Evolutionary conservation across 2,329 filamentous ascomycete genomes (phyloP).

Genomic region (Aspergillus transmontanensis): DNA sequence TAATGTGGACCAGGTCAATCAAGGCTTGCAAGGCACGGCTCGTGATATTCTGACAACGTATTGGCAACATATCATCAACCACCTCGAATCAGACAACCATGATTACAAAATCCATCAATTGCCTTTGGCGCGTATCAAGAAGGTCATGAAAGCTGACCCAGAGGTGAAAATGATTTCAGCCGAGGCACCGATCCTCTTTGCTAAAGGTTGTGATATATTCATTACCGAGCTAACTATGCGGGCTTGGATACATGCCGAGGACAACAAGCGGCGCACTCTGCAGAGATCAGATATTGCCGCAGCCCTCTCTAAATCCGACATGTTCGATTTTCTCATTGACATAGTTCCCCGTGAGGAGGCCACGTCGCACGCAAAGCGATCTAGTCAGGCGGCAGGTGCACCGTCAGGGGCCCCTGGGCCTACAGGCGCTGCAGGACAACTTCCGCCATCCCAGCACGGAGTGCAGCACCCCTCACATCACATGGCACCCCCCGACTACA

Average conservation of each 20-base stretch:
- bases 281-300: conserved; percentile 97
- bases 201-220: conserved; percentile 98
- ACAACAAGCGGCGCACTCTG: conserved; percentile 94
- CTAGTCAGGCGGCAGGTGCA: conserved; percentile 51
- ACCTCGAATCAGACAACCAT: conserved; percentile 91
- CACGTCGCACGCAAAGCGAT: conserved; percentile 78
- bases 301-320: conserved; percentile 93
- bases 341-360: conserved; percentile 97
- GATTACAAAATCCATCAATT: conserved; percentile 99
- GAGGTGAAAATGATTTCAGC: conserved; percentile 99
- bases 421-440: conserved; percentile 38
- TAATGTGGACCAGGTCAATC: conserved; percentile 70
- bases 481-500: conserved; percentile 59
- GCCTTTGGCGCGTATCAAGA: conserved; percentile 97
- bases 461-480: conserved; percentile 58
- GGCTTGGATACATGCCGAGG: conserved; percentile 98
- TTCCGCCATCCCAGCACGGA: conserved; percentile 47
- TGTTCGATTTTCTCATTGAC: conserved; percentile 99
- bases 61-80: conserved; percentile 97
- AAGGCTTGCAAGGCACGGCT: conserved; percentile 88
- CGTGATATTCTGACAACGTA: conserved; percentile 98
- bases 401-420: conserved; percentile 51
- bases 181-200: conserved; percentile 95
- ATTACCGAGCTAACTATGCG: conserved; percentile 99
- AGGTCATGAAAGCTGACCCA: conserved; percentile 99